Base-by-base conservation (phyloP, 1,284 basidiomycete genomes). In the Ceratobasidium theobromae region DNA sequence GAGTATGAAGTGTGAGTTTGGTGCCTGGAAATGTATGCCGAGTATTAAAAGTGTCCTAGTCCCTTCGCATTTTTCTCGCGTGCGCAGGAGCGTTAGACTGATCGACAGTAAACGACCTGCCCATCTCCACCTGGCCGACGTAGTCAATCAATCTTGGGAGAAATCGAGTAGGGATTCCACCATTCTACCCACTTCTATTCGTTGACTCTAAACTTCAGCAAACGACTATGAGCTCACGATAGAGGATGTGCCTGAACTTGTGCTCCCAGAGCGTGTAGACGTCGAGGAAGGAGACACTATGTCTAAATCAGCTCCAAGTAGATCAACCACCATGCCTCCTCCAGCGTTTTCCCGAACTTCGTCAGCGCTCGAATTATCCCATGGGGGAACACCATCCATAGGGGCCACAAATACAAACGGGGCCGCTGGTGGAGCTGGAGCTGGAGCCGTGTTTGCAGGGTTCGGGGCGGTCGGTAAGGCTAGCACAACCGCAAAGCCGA, bases 61-160 rank as follows among this genome's bases (percentile, higher is more conserved):
- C 38, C 58, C 58, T 2, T 51, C 48, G n/a, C 58, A 64, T 52
- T 64, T 51, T 35, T n/a, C 46, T 21, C 46, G 48, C 12, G 48
- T 48, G 27, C 21, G 48, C 28, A 33, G 58, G 30, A 64, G 41
- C 35, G 35, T 40, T 9, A 23, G 35, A 14, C 27, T 64, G 2
- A 64, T 64, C 46, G 58, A 64, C 38, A 64, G 58, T 25, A 64
- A 64, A 51, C 46, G 48, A 28, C 58, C 58, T 14, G 38, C 58
- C 23, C 23, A 52, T 11, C 25, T 49, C 8, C 33, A 51, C 18
- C n/a, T 64, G 6, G 33, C 23, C 8, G 33, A 64, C 14, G 48
- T 64, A 18, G 58, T 64, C 3, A 64, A 64, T 27, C 58, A 52
- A 11, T 6, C 48, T 30, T 64, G 58, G 58, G 43, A 41, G 14